These are phyloP conservation scores for Kwoniella sp. DNA, from an alignment of 768 basidiomycete species.

Conservation along the genomic window DNA sequence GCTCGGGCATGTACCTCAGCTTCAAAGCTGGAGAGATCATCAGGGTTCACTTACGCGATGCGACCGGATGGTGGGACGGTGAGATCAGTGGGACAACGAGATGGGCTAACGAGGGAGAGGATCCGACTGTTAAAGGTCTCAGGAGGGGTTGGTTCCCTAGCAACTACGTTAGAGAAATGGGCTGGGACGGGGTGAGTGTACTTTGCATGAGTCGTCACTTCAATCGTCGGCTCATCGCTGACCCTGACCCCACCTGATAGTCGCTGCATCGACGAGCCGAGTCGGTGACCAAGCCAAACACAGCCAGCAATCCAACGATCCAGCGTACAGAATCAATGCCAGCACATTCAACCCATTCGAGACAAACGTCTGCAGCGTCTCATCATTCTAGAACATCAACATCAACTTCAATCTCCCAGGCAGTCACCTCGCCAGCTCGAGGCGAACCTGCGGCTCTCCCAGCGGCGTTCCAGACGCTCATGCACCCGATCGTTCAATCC, in stretches of 20 bases:
- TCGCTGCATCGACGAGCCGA: constrained; percentile 18
- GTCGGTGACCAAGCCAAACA: constrained; percentile 1
- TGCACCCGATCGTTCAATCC: constrained; percentile 81
- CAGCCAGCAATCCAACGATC: constrained; percentile 14
- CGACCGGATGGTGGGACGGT: constrained; percentile 98
- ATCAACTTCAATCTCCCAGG: constrained; percentile 13
- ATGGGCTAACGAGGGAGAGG: constrained; percentile 17
- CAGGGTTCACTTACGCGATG: constrained; percentile 81
- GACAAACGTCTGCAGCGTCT: constrained; percentile 30
- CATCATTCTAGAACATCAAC: constrained; percentile 28
- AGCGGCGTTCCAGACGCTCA: constrained; percentile 71
- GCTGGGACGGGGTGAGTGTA: constrained; percentile 31
- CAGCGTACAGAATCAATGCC: constrained; percentile 8
- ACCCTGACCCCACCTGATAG: not conserved
- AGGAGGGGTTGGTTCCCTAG: constrained; percentile 96
- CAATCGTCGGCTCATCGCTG: not conserved
- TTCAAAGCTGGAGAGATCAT: constrained; percentile 91
- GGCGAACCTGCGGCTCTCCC: constrained; percentile 60
- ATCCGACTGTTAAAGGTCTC: constrained; percentile 29
- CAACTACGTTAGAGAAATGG: constrained; percentile 67
- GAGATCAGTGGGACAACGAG: constrained; percentile 68
- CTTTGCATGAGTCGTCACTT: not conserved
- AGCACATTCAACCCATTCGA: constrained; percentile 18
- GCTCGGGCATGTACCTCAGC: constrained; percentile 72
- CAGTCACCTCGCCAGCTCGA: constrained; percentile 56